Base-by-base conservation (phyloP, 345 rosid species). In the Pseudoturritis turrita region DNA sequence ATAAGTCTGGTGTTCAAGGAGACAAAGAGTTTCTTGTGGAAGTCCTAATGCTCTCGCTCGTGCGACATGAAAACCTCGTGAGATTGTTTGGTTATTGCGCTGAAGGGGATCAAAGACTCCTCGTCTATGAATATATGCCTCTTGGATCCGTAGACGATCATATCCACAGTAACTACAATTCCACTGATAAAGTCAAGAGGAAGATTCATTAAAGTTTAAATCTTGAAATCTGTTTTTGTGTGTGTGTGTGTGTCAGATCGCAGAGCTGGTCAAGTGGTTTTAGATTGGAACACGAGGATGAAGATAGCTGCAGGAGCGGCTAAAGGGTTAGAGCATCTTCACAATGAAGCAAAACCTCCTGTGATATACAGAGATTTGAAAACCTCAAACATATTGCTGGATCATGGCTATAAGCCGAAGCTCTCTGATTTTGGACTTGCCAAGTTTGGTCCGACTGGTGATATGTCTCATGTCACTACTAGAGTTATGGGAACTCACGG, bases 371-470 rank as follows among this genome's bases (percentile, higher is more conserved):
- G 90, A 70, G 94, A 90, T 67, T 37, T 90, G 72, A 88, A 88
- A 61, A 56, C 90, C 17, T 68, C 91, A 13, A 88, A 90, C 71
- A 83, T 90, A 67, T 52, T 90, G 59, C 39, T 90, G 54, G 83
- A 70, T 8, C 76, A 85, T 3, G 82, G 44, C 10, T 85, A 75
- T 56, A 79, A 81, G 7, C 80, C 90, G 0, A 88, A 83, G 67
- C 89, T 88, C 11, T 90, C 94, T 31, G 91, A 86, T 77, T 90
- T 90, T 31, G 94, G 96, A 22, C 85, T 90, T 0, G 91, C 96
- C 1, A 90, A 90, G 73, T 85, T 88, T 31, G 90, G 86, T 62
- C 96, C 91, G 1, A 74, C 17, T 1, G 85, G 72, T 37, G 89
- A 81, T 33, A 81, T 49, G 73, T 72, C 91, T 22, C 83, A 88